Percentiles rank a stretch among this genome's conserved stretches.
These are phyloP conservation scores for Ampelomyces quisqualis DNA, from an alignment of 2,329 filamentous ascomycete species.

Conservation along the genomic window DNA sequence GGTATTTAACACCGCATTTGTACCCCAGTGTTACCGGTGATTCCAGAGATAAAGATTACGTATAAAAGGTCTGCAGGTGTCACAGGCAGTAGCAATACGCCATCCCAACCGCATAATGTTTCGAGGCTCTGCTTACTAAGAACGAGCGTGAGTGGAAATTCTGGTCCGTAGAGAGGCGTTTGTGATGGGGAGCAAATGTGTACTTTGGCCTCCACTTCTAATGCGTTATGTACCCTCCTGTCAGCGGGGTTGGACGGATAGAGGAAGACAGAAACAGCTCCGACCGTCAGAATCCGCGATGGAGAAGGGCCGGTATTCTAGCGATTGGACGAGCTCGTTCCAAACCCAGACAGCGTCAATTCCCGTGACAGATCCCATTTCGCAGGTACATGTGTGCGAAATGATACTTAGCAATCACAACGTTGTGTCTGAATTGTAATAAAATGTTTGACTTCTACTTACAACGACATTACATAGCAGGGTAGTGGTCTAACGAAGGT, in stretches of 20 bases:
- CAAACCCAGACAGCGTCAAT: conserved; percentile 16
- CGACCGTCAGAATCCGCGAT: conserved; percentile 48
- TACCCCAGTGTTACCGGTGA: too few species aligned
- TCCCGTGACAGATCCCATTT: conserved; percentile 13
- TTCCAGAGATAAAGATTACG: conserved; percentile 56
- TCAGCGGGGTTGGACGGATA: conserved; percentile 34
- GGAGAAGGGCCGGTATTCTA: too few species aligned
- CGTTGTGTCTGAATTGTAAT: too few species aligned
- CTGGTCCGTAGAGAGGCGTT: not conserved
- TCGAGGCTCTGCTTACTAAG: conserved; percentile 46
- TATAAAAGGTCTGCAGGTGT: conserved; percentile 37
- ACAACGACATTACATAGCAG: not conserved
- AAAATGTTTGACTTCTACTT: too few species aligned
- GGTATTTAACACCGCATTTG: too few species aligned
- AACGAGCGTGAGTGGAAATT: conserved; percentile 10
- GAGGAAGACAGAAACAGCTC: conserved; percentile 35
- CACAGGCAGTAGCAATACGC: not conserved
- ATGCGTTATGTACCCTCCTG: conserved; percentile 35
- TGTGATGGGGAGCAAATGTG: conserved; percentile 33
- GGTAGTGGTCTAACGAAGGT: too few species aligned
- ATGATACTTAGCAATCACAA: too few species aligned
- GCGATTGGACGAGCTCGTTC: conserved; percentile 12
- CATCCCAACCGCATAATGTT: conserved; percentile 37
- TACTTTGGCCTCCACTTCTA: conserved; percentile 10
- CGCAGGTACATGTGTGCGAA: not conserved